Base-by-base conservation (phyloP, 1,139 yeast species). In the Candida dubliniensis region DNA sequence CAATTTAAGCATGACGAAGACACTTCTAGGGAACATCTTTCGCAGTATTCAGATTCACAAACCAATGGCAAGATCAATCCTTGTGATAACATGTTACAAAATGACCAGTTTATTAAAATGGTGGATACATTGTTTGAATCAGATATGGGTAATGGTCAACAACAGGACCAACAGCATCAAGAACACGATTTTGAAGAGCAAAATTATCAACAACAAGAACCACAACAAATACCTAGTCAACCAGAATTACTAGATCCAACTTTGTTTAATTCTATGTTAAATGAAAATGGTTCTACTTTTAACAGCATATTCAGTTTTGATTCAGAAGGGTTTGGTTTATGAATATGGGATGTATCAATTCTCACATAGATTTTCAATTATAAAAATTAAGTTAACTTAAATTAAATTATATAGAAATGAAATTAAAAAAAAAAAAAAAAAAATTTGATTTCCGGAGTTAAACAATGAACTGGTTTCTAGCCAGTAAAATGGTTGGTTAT, bases 291-390 rank as follows among this genome's bases (percentile, higher is more conserved):
- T 24, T 42, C 45, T n/a, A 46, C 45, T 3, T 41, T 46, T 32
- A 46, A 46, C 31, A 44, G 31, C 13, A 46, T 46, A 37, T 46
- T 46, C 29, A 46, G 48, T 31, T 46, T 38, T 41, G 48, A 46
- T 40, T 36, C 44, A 10, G 30, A 29, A 18, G 48, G 36, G 8
- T 38, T 46, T 26, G 41, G 43, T 27, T 31, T 43, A 31, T 18
- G 5, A 18, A 18, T n/a, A n/a, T n/a, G n/a, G n/a, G n/a, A n/a
- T n/a, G n/a, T n/a, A n/a, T n/a, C n/a, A n/a, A n/a, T n/a, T n/a
- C n/a, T n/a, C n/a, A n/a, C n/a, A n/a, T n/a, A n/a, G n/a, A n/a
- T n/a, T n/a, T n/a, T n/a, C n/a, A n/a, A n/a, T n/a, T n/a, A n/a
- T n/a, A n/a, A n/a, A n/a, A n/a, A n/a, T n/a, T n/a, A n/a, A n/a